Conservation (phyloP, 495 filamentous ascomycete genomes). For the Choiromyces venosus region DNA sequence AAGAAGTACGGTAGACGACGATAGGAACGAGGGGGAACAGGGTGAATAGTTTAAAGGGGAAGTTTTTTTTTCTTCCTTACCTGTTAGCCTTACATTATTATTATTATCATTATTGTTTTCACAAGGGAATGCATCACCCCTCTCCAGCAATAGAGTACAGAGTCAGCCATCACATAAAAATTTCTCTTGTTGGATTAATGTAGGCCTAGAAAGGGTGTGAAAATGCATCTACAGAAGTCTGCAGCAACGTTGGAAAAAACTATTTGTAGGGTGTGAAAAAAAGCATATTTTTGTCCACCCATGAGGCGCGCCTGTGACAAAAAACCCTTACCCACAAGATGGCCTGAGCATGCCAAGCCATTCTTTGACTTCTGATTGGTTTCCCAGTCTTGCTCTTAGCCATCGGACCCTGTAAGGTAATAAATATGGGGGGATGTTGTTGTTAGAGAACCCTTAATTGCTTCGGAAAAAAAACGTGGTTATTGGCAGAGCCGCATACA, state of each 20-base stretch:
- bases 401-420: neutral
- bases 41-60: neutral
- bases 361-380: neutral
- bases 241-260: neutral
- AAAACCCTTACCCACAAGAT: neutral
- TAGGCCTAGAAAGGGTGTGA: neutral
- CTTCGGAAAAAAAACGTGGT: neutral
- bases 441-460: neutral
- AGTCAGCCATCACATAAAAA: neutral
- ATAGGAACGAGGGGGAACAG: neutral
- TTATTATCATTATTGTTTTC: neutral
- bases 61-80: neutral
- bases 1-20: neutral
- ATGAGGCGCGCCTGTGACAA: neutral
- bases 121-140: neutral
- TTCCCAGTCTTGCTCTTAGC: neutral
- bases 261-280: neutral
- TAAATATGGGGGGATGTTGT: neutral
- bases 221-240: neutral
- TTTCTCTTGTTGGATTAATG: neutral
- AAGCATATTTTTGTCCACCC: neutral
- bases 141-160: neutral
- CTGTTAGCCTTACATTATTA: neutral
- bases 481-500: neutral
- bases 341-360: neutral